Conservation (phyloP, 441 rosid species). For the Corymbia calophylla region DNA sequence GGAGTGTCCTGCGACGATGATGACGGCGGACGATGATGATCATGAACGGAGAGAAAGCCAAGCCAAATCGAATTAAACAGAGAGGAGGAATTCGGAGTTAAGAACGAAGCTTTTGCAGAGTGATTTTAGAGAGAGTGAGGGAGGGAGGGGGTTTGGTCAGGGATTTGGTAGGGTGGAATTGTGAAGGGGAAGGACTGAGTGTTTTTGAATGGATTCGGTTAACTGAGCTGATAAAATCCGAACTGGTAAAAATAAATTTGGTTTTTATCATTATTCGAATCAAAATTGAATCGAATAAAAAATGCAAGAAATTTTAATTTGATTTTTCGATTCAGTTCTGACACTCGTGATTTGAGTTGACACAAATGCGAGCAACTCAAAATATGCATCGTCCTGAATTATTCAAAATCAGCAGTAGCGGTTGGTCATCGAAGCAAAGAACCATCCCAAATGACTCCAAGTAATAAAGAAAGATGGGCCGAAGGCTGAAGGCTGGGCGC, state of each 20-base stretch:
- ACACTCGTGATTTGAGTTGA: neutral
- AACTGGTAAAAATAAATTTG: neutral
- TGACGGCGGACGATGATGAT: neutral
- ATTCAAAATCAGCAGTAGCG: neutral
- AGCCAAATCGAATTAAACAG: neutral
- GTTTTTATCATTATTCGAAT: no score
- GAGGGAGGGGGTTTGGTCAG: no score
- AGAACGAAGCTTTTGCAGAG: neutral
- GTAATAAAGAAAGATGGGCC: neutral
- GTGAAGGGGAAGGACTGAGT: neutral
- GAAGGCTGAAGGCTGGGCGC: neutral
- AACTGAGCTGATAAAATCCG: no score
- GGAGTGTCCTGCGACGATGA: neutral
- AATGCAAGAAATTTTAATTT: neutral
- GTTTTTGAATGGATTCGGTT: neutral
- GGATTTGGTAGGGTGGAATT: no score
- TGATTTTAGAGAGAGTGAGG: neutral
- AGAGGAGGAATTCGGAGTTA: neutral
- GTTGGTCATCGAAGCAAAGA: neutral
- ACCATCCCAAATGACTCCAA: neutral
- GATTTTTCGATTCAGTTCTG: neutral
- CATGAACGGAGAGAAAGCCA: neutral
- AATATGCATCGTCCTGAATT: neutral
- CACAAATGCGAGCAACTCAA: neutral
- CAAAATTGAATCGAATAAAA: accelerated